Evolutionary conservation across 2,329 filamentous ascomycete species (phyloP), one percentile per base, ranked within the genome.

Genomic region (Sarocladiaceae sp.): DNA sequence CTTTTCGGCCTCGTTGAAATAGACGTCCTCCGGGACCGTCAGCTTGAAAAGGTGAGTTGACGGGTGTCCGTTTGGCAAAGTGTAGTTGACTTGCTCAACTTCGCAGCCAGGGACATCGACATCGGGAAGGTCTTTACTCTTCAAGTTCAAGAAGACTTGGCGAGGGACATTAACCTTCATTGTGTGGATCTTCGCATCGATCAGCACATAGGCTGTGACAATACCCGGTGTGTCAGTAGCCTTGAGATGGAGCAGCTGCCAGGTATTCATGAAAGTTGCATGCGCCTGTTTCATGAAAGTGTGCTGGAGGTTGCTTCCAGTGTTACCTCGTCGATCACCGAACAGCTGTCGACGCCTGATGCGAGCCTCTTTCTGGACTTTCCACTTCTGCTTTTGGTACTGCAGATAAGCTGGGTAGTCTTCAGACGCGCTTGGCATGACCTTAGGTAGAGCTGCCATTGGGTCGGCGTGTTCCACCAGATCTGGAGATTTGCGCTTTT

Each of bases 351-450:
- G 80, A 51, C 94, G 78, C 33, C 91, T 82, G 48, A 83, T 75
- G 18, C 93, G 81, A 26, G 91, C 89, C 60, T 95, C 85, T 58
- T 89, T 95, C 61, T 99, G 93, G 29, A 97, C 84, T 68, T 91
- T 96, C 93, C 93, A 99, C 65, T 98, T 98, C 67, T 90, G 81
- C 65, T 99, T 99, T 61, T 98, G 93, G 57, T 97, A 97, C 57
- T 85, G 76, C 44, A 99, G 63, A 71, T 95, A 98, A 0, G 80
- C 88, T 15, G 80, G 70, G 54, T 99, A 99, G 62, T 98, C 85
- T 40, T 93, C 81, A 0, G 82, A 86, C 16, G 93, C 85, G 19
- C 77, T 78, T 2, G 93, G 91, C 85, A 95, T 94, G 33, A 79
- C 75, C 48, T 84, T 79, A 0, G 93, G 93, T 12, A 98, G 72